phyloP scores from a whole-genome alignment of 1,284 basidiomycete genomes.

The Cutaneotrichosporon mucoides region DNA sequence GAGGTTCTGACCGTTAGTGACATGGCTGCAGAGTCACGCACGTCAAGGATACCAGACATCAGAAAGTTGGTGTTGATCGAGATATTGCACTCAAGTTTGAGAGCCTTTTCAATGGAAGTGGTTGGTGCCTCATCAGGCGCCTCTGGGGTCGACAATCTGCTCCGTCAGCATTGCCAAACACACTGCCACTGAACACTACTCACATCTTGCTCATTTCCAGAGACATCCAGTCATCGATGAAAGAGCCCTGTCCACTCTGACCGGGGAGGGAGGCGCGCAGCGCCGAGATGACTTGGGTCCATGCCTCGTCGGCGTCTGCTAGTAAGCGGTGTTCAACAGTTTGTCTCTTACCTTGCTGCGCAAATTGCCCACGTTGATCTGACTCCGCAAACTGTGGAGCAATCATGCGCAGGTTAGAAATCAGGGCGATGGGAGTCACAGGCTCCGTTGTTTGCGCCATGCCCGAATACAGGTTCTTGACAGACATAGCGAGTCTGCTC shows the following conservation, averaged over 20 bases:
- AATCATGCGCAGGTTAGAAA: slow-evolving; percentile 66
- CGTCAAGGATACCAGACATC: slow-evolving; percentile 78
- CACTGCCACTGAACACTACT: slow-evolving; percentile 32
- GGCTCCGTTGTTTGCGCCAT: slow-evolving; percentile 74
- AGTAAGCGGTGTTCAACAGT: background rate
- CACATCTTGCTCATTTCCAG: slow-evolving; percentile 78
- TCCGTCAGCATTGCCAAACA: no score
- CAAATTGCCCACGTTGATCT: slow-evolving; percentile 59
- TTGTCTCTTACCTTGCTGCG: slow-evolving; percentile 72
- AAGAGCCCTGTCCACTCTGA: slow-evolving; percentile 49
- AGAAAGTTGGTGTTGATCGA: slow-evolving; percentile 80
- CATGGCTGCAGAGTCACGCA: slow-evolving; percentile 45
- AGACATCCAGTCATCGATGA: slow-evolving; percentile 81
- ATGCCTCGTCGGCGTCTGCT: slow-evolving; percentile 95
- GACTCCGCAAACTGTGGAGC: slow-evolving; percentile 91
- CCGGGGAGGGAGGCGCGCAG: slow-evolving; percentile 62
- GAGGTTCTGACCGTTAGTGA: slow-evolving; percentile 57
- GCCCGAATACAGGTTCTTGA: slow-evolving; percentile 68
- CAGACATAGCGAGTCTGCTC: slow-evolving; percentile 52
- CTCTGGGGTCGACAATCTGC: slow-evolving; percentile 64
- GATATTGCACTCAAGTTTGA: slow-evolving; percentile 94
- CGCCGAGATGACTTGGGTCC: slow-evolving; percentile 75
- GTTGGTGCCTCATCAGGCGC: slow-evolving; percentile 71
- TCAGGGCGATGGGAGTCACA: slow-evolving; percentile 69
- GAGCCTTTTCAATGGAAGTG: slow-evolving; percentile 64